Conservation (phyloP, 2,329 filamentous ascomycete genomes). For the Colletotrichum sublineola region DNA sequence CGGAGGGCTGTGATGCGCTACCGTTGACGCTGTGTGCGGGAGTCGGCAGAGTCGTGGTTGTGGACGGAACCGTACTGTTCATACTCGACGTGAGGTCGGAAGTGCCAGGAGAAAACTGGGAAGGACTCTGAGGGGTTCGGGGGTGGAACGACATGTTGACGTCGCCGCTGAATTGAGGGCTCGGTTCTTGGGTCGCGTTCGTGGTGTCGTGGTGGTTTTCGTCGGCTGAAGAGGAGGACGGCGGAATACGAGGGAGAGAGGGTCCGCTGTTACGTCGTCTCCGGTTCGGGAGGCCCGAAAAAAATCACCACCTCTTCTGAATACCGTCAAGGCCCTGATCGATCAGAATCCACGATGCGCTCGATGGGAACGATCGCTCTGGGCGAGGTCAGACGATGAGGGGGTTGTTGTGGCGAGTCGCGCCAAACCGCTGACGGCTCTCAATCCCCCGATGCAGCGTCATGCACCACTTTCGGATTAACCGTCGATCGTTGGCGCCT, state of each 20-base stretch:
- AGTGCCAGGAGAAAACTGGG: slow-evolving; percentile 69
- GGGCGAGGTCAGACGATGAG: slow-evolving; percentile 43
- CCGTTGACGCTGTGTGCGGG: slow-evolving; percentile 74
- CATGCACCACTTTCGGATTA: slow-evolving; percentile 49
- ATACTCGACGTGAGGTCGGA: slow-evolving; percentile 65
- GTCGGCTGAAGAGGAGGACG: slow-evolving; percentile 41
- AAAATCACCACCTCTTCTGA: slow-evolving; percentile 21
- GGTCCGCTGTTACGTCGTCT: slow-evolving; percentile 13
- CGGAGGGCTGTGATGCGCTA: slow-evolving; percentile 59
- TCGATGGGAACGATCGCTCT: slow-evolving; percentile 40
- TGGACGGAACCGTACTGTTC: slow-evolving; percentile 65
- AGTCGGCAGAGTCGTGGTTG: slow-evolving; percentile 69
- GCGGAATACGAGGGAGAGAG: slow-evolving; percentile 35
- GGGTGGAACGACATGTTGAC: slow-evolving; percentile 76
- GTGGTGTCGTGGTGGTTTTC: slow-evolving; percentile 54
- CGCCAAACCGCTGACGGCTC: slow-evolving; percentile 56
- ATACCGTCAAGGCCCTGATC: slow-evolving; percentile 30
- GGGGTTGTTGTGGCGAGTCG: slow-evolving; percentile 52
- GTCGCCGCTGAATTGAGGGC: slow-evolving; percentile 47
- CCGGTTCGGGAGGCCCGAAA: slow-evolving; percentile 40
- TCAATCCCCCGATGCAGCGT: slow-evolving; percentile 51
- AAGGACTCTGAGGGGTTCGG: slow-evolving; percentile 76
- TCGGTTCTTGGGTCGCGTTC: slow-evolving; percentile 39
- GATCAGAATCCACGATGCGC: slow-evolving; percentile 43
- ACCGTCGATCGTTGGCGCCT: slow-evolving; percentile 29